Percentiles rank a stretch among this genome's conserved stretches.
Conservation (phyloP, 345 rosid species). For the Salix viminalis region DNA sequence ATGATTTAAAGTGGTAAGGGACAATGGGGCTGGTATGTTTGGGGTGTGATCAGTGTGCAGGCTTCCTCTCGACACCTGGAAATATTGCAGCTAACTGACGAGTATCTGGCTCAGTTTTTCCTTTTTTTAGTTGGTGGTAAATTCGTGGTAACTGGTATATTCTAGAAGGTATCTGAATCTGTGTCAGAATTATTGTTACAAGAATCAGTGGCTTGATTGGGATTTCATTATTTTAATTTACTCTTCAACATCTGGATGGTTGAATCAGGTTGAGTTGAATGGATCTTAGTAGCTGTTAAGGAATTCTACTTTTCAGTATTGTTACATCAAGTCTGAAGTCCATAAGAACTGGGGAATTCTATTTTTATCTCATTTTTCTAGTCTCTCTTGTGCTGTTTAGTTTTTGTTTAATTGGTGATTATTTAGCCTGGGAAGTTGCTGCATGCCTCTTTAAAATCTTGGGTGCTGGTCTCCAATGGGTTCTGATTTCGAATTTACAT, state of each 20-base stretch:
- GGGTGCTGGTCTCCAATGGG: slow-evolving; percentile 3
- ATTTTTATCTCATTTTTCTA: background rate
- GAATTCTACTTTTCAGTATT: background rate
- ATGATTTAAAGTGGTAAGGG: background rate
- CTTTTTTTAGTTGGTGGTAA: slow-evolving; percentile 16
- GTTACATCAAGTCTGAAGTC: background rate
- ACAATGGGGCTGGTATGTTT: slow-evolving; percentile 4
- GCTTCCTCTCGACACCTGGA: slow-evolving; percentile 2
- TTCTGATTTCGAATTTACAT: background rate
- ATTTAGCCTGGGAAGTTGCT: background rate
- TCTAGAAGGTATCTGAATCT: slow-evolving; percentile 13
- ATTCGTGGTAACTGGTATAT: slow-evolving; percentile 9
- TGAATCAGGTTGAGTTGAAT: slow-evolving; percentile 8
- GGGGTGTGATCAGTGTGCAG: background rate
- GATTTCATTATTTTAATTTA: background rate
- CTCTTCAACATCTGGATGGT: slow-evolving; percentile 1
- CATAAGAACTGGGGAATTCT: background rate
- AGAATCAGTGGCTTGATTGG: slow-evolving; percentile 15
- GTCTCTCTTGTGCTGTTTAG: background rate
- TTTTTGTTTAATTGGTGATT: background rate
- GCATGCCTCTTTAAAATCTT: background rate
- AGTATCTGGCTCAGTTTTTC: slow-evolving; percentile 1
- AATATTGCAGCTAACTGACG: slow-evolving; percentile 9
- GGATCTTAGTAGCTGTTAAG: background rate
- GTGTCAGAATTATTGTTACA: slow-evolving; percentile 3